Conservation (phyloP, 768 basidiomycete species). For the Hypholoma sublateritium region DNA sequence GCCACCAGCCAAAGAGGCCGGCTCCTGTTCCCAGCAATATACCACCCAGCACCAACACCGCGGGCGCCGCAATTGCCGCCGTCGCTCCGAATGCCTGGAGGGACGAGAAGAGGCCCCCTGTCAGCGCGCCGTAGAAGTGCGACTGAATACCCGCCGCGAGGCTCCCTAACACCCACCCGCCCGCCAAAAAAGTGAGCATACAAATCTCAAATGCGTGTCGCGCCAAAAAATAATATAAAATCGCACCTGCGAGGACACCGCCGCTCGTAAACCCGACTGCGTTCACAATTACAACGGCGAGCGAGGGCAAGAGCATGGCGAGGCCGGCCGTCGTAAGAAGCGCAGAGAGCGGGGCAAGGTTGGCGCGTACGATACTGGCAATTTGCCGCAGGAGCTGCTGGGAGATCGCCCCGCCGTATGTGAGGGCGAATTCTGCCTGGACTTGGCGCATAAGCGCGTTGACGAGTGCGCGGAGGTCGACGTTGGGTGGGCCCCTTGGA, state of each 20-base stretch:
- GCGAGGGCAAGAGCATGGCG: constrained; percentile 9
- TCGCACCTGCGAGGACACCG: constrained; percentile 13
- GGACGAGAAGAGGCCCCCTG: not conserved
- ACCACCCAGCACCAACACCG: not conserved
- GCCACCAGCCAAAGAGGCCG: not conserved
- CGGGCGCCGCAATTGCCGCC: not conserved
- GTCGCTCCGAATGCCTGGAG: not conserved
- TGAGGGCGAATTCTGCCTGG: not conserved
- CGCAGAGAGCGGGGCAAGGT: not conserved
- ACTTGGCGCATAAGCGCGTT: not conserved
- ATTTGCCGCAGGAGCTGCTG: not conserved
- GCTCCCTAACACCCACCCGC: not conserved
- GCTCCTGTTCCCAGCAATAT: not conserved
- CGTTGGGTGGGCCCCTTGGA: not conserved
- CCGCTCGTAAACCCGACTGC: constrained; percentile 12
- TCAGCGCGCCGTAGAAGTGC: constrained; percentile 2
- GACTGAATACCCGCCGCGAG: constrained; percentile 11
- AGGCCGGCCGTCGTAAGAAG: constrained; percentile 4
- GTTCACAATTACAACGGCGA: constrained; percentile 10
- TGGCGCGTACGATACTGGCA: not conserved
- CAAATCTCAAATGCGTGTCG: too few species aligned
- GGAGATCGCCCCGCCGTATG: not conserved
- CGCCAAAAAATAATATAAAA: not conserved
- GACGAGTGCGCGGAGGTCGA: not conserved
- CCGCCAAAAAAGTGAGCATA: not conserved